Percentiles rank a stretch among this genome's conserved stretches.
phyloP scores from a whole-genome alignment of 2,329 filamentous ascomycete genomes.

The Fusarium neocosmosporiellum region DNA sequence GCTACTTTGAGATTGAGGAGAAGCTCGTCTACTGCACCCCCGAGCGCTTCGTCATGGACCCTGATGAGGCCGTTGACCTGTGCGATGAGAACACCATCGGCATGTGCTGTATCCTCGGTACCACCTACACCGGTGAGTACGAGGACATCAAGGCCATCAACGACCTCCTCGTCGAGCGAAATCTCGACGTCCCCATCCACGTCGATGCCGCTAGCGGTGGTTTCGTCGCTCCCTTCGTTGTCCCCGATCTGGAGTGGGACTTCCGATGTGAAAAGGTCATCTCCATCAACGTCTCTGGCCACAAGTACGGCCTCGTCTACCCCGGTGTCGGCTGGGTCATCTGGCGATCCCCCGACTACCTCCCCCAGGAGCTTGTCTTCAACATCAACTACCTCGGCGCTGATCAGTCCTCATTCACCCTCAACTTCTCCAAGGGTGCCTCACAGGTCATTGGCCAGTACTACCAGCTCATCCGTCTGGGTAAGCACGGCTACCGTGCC shows the following conservation, averaged over 20 bases:
- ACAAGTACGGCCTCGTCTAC: constrained; percentile 81
- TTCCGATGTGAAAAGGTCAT: constrained; percentile 90
- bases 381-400: constrained; percentile 99
- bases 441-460: constrained; percentile 97
- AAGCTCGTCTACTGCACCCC: constrained; percentile 76
- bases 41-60: constrained; percentile 73
- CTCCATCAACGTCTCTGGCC: constrained; percentile 93
- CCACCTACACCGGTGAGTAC: constrained; percentile 95
- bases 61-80: constrained; percentile 68
- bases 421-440: constrained; percentile 97
- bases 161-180: constrained; percentile 80
- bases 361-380: constrained; percentile 94
- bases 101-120: constrained; percentile 90
- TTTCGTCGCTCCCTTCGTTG: constrained; percentile 92
- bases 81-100: constrained; percentile 83
- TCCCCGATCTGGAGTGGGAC: constrained; percentile 88
- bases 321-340: constrained; percentile 95
- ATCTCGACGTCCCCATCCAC: constrained; percentile 87
- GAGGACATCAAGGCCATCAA: constrained; percentile 95
- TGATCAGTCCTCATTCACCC: constrained; percentile 93
- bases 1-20: constrained; percentile 95
- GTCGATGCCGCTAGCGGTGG: constrained; percentile 93
- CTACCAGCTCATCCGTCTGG: constrained; percentile 95
- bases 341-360: constrained; percentile 84
- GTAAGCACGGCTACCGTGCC: constrained; percentile 88